phyloP scores from a whole-genome alignment of 345 rosid genomes.

The Camelina neglecta region DNA sequence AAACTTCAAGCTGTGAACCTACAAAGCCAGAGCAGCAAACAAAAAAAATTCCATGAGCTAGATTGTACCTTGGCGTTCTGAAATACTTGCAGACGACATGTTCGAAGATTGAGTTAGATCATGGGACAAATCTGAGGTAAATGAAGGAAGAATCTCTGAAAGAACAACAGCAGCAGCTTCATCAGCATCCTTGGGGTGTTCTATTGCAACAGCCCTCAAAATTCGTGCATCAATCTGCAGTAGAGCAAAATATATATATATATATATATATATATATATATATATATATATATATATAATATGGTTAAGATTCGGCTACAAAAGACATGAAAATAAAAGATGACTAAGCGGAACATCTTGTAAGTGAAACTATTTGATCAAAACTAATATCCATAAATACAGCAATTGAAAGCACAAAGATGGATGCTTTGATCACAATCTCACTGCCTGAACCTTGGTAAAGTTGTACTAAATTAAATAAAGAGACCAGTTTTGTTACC shows the following conservation, averaged over 20 bases:
- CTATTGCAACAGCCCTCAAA: conserved; percentile 88
- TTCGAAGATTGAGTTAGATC: conserved; percentile 22
- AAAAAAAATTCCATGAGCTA: not conserved
- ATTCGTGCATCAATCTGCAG: conserved; percentile 74
- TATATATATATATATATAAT: not conserved
- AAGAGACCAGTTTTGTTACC: conserved; percentile 46
- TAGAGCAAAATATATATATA: not conserved
- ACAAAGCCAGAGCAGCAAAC: conserved; percentile 6
- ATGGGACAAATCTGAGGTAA: conserved; percentile 39
- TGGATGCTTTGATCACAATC: not conserved
- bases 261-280: not conserved
- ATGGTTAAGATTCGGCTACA: not conserved
- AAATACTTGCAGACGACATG: conserved; percentile 23
- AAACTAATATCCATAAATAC: not conserved
- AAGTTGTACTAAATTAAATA: not conserved
- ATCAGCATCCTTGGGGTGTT: conserved; percentile 71
- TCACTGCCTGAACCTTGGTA: not conserved
- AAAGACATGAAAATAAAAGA: not conserved
- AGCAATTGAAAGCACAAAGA: not conserved
- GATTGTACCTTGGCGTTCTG: conserved; percentile 52
- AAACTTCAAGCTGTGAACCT: conserved; percentile 10
- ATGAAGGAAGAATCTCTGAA: conserved; percentile 64
- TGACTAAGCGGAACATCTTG: not conserved
- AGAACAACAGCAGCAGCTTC: conserved; percentile 77
- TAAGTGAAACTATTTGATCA: conserved; percentile 1